Evolutionary conservation across 768 basidiomycete genomes (phyloP).

Genomic region (Pleurotus citrinopileatus): DNA sequence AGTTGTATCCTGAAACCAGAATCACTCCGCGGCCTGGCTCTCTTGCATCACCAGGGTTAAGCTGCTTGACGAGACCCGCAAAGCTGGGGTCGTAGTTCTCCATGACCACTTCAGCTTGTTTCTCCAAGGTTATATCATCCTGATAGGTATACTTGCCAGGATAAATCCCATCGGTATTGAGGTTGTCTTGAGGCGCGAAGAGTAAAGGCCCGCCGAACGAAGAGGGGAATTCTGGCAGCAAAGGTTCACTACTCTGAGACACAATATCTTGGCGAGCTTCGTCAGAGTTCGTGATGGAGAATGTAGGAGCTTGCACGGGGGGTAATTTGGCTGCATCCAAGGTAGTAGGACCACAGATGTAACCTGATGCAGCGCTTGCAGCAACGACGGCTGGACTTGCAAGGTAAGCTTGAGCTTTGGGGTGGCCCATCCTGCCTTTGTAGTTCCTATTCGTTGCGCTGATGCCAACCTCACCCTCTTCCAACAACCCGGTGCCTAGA

Average conservation of each 20-base stretch:
- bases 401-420: conserved; percentile 92
- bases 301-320: conserved; percentile 48
- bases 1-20: conserved; percentile 94
- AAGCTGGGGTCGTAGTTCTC: conserved; percentile 97
- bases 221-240: conserved; percentile 81
- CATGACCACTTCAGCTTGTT: conserved; percentile 96
- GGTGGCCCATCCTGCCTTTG: conserved; percentile 97
- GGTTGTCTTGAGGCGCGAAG: conserved; percentile 93
- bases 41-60: conserved; percentile 35
- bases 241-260: conserved; percentile 48
- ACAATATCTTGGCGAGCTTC: conserved; percentile 25
- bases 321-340: conserved; percentile 55
- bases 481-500: conserved; percentile 85
- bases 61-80: conserved; percentile 61
- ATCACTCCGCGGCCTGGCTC: conserved; percentile 52
- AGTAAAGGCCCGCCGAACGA: conserved; percentile 82
- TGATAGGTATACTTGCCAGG: conserved; percentile 99
- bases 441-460: conserved; percentile 99
- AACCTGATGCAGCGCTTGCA: conserved; percentile 90
- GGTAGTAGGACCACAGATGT: conserved; percentile 80
- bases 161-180: conserved; percentile 98
- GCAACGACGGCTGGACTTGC: conserved; percentile 97
- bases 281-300: conserved; percentile 44
- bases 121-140: conserved; percentile 94
- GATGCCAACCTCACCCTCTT: conserved; percentile 95